These are phyloP conservation scores for Yamadazyma ubonensis DNA, from an alignment of 805 yeast species.

Conservation along the genomic window DNA sequence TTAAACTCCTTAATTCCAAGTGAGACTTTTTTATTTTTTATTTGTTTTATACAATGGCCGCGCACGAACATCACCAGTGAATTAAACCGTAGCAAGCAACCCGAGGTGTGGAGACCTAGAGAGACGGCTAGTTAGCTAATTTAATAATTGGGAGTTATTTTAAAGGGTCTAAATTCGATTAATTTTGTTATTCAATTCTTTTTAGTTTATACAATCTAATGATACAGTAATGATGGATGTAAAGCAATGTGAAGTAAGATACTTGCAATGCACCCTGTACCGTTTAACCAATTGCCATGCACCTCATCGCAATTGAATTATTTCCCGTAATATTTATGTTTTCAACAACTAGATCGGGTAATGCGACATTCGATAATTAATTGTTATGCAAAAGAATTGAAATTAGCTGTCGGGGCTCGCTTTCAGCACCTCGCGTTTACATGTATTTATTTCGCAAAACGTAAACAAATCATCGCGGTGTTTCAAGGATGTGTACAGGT, in stretches of 20 bases:
- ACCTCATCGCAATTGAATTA: neutral
- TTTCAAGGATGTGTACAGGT: too few relatives aligned
- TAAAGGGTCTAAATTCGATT: too few relatives aligned
- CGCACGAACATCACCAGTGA: neutral
- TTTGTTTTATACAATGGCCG: conserved; percentile 3
- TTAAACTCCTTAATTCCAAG: neutral
- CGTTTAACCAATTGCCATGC: neutral
- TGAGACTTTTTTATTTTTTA: conserved; percentile 4
- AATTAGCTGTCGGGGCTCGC: neutral
- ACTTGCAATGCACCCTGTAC: too few relatives aligned
- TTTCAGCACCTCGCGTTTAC: neutral
- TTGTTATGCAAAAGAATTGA: neutral
- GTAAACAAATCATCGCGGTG: too few relatives aligned
- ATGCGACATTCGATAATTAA: conserved; percentile 1
- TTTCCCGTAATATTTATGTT: neutral
- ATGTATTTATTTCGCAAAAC: neutral
- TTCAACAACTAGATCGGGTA: conserved; percentile 4
- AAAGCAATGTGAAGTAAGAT: too few relatives aligned
- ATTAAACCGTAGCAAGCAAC: conserved; percentile 1
- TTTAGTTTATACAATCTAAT: too few relatives aligned
- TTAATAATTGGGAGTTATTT: too few relatives aligned
- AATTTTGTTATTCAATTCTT: too few relatives aligned
- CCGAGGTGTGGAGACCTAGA: neutral
- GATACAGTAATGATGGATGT: too few relatives aligned
- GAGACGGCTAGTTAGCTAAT: too few relatives aligned